phyloP scores from a whole-genome alignment of 768 basidiomycete species.

The Suillus cothurnatus region DNA sequence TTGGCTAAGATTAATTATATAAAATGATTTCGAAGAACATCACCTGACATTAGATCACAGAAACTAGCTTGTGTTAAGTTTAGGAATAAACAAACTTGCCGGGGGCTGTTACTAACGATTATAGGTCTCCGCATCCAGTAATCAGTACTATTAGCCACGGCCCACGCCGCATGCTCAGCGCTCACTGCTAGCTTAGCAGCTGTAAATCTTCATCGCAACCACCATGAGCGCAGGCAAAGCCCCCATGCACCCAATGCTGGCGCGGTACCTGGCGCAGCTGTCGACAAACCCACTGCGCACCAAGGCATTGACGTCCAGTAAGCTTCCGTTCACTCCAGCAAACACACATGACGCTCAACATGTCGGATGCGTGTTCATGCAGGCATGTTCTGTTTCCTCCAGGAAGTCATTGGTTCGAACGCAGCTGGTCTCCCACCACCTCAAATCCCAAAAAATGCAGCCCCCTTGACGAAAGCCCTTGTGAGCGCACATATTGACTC shows the following conservation, averaged over 20 bases:
- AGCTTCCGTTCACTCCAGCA: constrained; percentile 13
- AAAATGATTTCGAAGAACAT: too few species aligned
- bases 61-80: too few species aligned
- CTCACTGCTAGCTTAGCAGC: constrained; percentile 27
- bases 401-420: constrained; percentile 81
- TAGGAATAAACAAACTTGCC: too few species aligned
- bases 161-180: neutral
- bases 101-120: too few species aligned
- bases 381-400: constrained; percentile 65
- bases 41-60: too few species aligned
- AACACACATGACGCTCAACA: constrained; percentile 5
- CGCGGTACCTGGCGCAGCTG: constrained; percentile 72
- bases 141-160: neutral
- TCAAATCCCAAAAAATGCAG: constrained; percentile 53
- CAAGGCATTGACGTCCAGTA: constrained; percentile 77
- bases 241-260: constrained; percentile 51
- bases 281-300: constrained; percentile 73
- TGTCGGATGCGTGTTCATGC: constrained; percentile 1
- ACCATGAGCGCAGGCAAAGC: constrained; percentile 43
- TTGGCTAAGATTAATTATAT: too few species aligned
- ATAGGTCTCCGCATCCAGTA: neutral
- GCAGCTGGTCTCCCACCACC: constrained; percentile 61
- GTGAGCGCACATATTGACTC: constrained; percentile 60
- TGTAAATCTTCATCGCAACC: constrained; percentile 13
- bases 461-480: constrained; percentile 52